These are phyloP conservation scores for Russula ochroleuca DNA, from an alignment of 768 basidiomycete species.

Conservation along the genomic window DNA sequence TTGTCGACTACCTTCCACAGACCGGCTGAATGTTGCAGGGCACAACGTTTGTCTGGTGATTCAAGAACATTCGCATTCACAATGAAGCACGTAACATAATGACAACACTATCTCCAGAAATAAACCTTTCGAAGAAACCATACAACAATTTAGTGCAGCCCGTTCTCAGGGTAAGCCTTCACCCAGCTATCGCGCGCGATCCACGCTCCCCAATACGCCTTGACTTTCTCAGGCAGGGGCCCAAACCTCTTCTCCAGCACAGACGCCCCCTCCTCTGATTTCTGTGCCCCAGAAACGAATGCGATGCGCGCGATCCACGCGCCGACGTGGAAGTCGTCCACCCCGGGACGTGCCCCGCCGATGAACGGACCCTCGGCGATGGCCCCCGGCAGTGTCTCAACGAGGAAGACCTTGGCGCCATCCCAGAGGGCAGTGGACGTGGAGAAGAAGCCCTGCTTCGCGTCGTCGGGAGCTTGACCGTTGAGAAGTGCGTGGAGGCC, in stretches of 20 bases:
- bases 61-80: no score
- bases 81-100: no score
- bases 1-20: no score
- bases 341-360: slow-evolving; percentile 46
- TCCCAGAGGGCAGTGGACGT: slow-evolving; percentile 40
- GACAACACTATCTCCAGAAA: neutral
- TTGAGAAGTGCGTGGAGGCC: slow-evolving; percentile 42
- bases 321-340: slow-evolving; percentile 53
- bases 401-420: slow-evolving; percentile 37
- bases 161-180: slow-evolving; percentile 31
- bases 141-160: slow-evolving; percentile 19
- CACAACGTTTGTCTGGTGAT: no score
- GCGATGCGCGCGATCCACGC: slow-evolving; percentile 51
- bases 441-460: slow-evolving; percentile 40
- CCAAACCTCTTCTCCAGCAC: slow-evolving; percentile 41
- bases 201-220: slow-evolving; percentile 45
- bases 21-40: no score
- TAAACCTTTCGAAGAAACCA: neutral
- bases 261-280: slow-evolving; percentile 37
- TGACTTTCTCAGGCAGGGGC: slow-evolving; percentile 39
- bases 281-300: slow-evolving; percentile 37
- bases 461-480: slow-evolving; percentile 36
- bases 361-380: slow-evolving; percentile 46
- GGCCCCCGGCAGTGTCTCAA: slow-evolving; percentile 39
- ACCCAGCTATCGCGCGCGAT: slow-evolving; percentile 43